Percentiles rank a stretch among this genome's conserved stretches.
phyloP scores from a whole-genome alignment of 495 filamentous ascomycete species.

The Bacidia gigantensis region DNA sequence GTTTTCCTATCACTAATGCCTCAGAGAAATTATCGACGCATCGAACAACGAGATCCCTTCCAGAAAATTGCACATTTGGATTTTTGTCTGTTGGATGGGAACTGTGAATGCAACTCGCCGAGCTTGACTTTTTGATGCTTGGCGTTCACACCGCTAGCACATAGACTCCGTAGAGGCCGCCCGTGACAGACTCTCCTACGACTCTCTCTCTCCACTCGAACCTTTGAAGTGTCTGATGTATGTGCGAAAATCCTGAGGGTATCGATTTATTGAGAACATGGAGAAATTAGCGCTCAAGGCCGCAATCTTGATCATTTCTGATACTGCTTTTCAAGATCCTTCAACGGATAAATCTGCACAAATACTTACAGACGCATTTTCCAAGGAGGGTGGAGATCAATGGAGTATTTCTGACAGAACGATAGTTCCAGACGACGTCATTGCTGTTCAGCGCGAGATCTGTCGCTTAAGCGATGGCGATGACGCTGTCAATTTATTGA shows the following conservation, averaged over 20 bases:
- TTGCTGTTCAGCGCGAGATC: slow-evolving; percentile 61
- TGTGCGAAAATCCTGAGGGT: too few relatives aligned
- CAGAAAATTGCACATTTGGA: too few relatives aligned
- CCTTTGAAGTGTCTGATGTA: too few relatives aligned
- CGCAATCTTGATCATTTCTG: slow-evolving; percentile 79
- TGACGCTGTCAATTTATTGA: slow-evolving; percentile 54
- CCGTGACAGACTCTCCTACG: too few relatives aligned
- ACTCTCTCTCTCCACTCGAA: too few relatives aligned
- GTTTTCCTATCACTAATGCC: background rate
- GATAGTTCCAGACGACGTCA: slow-evolving; percentile 70
- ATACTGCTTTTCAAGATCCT: slow-evolving; percentile 77
- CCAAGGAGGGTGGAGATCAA: slow-evolving; percentile 41
- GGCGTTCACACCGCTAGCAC: too few relatives aligned
- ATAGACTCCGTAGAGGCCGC: too few relatives aligned
- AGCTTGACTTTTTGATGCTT: too few relatives aligned
- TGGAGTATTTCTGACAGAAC: slow-evolving; percentile 56
- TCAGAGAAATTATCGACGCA: background rate
- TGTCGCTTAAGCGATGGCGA: slow-evolving; percentile 47
- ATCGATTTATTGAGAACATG: slow-evolving; percentile 18
- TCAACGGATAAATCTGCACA: slow-evolving; percentile 58
- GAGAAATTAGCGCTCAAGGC: slow-evolving; percentile 36
- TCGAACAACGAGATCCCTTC: too few relatives aligned
- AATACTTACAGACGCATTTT: slow-evolving; percentile 53
- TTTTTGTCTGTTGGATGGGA: too few relatives aligned
- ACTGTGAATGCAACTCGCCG: too few relatives aligned